These are phyloP conservation scores for Phyllosticta citribraziliensis DNA, from an alignment of 2,329 filamentous ascomycete genomes.

Conservation along the genomic window DNA sequence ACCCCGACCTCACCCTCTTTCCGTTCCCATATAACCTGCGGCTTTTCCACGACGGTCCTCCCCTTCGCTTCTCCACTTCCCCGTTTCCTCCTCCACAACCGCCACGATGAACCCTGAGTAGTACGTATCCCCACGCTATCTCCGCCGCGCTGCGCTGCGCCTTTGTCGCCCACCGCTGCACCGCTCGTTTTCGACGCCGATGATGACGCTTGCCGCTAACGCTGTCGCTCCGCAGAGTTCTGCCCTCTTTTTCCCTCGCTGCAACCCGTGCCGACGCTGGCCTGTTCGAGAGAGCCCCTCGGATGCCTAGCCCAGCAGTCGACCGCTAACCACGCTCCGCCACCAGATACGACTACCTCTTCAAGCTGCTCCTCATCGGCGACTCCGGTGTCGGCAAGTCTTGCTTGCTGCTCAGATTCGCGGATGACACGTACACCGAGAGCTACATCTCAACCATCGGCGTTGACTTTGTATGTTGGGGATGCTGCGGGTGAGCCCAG, in stretches of 20 bases:
- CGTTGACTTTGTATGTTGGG: conserved; percentile 81
- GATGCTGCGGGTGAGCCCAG: conserved; percentile 8
- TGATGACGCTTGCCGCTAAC: not conserved
- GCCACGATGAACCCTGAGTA: conserved; percentile 84
- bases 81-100: conserved; percentile 12
- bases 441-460: conserved; percentile 99
- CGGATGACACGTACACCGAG: conserved; percentile 98
- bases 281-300: not conserved
- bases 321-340: conserved; percentile 6
- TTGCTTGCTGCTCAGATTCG: conserved; percentile 93
- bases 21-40: conserved; percentile 3
- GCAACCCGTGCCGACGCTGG: not conserved
- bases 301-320: not conserved
- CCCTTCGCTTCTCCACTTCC: not conserved
- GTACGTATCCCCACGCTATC: conserved; percentile 46
- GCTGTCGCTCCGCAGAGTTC: conserved; percentile 1
- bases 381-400: conserved; percentile 99
- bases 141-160: conserved; percentile 9
- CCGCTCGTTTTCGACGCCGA: not conserved
- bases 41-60: conserved; percentile 2
- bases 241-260: not conserved
- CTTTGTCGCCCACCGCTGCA: conserved; percentile 5
- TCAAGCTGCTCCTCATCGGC: conserved; percentile 99
- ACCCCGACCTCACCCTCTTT: conserved; percentile 11
- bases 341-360: conserved; percentile 98